These are phyloP conservation scores for Noccaea bulbosa DNA, from an alignment of 345 rosid genomes.

Conservation along the genomic window DNA sequence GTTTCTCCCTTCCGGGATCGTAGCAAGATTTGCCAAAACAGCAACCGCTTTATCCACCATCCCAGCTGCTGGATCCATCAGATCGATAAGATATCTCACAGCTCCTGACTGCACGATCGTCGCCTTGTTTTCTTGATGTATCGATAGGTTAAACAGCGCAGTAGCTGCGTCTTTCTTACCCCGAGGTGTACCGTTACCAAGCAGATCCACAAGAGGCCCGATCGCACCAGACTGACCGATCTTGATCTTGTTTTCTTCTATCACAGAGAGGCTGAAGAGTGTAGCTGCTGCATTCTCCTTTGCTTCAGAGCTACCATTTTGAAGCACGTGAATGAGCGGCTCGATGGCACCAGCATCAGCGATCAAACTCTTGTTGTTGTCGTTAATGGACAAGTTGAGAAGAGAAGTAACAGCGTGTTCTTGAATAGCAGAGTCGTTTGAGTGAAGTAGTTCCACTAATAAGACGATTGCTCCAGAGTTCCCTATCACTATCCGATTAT, in stretches of 20 bases:
- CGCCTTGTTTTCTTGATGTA: constrained; percentile 89
- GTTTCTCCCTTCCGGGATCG: constrained; percentile 74
- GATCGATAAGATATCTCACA: constrained; percentile 79
- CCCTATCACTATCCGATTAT: constrained; percentile 85
- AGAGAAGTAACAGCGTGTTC: constrained; percentile 95
- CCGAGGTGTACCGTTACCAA: constrained; percentile 87
- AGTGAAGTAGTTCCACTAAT: constrained; percentile 74
- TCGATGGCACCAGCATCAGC: constrained; percentile 88
- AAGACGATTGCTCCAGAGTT: constrained; percentile 74
- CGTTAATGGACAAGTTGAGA: constrained; percentile 89
- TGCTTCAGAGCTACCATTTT: constrained; percentile 87
- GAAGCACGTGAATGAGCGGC: constrained; percentile 83
- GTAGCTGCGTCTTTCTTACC: constrained; percentile 98
- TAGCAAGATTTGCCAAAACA: constrained; percentile 91
- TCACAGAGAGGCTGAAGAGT: constrained; percentile 91
- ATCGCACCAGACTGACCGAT: constrained; percentile 96
- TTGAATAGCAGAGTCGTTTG: constrained; percentile 61
- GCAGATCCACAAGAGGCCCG: constrained; percentile 81
- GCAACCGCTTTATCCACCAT: constrained; percentile 99
- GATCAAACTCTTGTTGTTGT: constrained; percentile 80
- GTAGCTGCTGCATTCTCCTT: constrained; percentile 98
- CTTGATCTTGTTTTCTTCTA: constrained; percentile 87
- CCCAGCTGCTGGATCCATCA: constrained; percentile 98
- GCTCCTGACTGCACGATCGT: constrained; percentile 93
- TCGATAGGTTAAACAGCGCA: constrained; percentile 93